phyloP scores from a whole-genome alignment of 192 early-diverging fungal genomes.

The Backusella macrospora region DNA sequence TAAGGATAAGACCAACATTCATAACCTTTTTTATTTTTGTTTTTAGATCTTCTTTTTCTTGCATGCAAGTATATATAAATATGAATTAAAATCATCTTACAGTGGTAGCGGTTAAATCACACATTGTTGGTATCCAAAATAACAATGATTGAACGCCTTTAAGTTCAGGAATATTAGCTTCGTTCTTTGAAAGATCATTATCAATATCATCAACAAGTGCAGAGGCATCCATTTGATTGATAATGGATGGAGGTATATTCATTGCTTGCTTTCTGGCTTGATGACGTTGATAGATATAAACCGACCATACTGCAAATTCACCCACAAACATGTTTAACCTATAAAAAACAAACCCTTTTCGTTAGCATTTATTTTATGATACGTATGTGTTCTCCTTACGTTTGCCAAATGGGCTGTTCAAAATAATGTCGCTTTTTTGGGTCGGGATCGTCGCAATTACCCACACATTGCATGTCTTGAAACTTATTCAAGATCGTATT shows the following conservation, averaged over 20 bases:
- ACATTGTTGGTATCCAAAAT: conserved; percentile 81
- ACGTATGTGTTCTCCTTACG: conserved; percentile 33
- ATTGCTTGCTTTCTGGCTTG: conserved; percentile 29
- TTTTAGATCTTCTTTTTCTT: neutral
- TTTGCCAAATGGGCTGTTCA: conserved; percentile 99
- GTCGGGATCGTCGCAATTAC: conserved; percentile 83
- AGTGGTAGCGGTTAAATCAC: conserved; percentile 79
- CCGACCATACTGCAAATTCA: conserved; percentile 78
- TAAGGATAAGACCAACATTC: conserved; percentile 96
- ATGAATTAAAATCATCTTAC: conserved; percentile 39
- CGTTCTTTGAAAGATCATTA: conserved; percentile 20
- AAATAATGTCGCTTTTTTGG: conserved; percentile 69
- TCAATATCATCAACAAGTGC: conserved; percentile 40
- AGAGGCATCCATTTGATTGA: conserved; percentile 43
- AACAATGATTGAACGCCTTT: conserved; percentile 58
- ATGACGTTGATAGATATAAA: conserved; percentile 55
- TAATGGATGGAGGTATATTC: conserved; percentile 15
- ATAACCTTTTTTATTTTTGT: conserved; percentile 64
- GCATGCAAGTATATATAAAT: neutral
- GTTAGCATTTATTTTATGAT: neutral
- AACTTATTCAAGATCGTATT: conserved; percentile 85
- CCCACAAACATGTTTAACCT: conserved; percentile 94
- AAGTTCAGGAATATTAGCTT: conserved; percentile 40
- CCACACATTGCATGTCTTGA: conserved; percentile 93
- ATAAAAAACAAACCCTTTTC: neutral